Evolutionary conservation across 2,329 filamentous ascomycete genomes (phyloP), one percentile per base, ranked within the genome.

Genomic region (Microthyrium microscopicum): DNA sequence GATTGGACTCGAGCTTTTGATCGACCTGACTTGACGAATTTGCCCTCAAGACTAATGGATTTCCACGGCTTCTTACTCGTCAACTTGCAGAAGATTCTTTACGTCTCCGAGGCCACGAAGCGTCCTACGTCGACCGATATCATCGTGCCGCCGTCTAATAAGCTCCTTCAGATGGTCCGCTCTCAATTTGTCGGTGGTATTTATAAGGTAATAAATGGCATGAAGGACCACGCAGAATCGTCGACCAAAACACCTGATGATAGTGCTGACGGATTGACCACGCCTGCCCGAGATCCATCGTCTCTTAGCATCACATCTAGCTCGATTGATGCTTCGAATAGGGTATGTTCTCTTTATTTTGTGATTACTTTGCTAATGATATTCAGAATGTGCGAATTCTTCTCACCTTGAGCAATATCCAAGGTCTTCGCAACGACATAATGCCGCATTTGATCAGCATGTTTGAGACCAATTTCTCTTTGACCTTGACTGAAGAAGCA

Each of bases 161-260:
- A 95, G 53, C 61, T 94, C 27, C 62, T 95, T 27, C 81, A 92
- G 52, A 83, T 85, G 70, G 83, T 95, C 12, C 72, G 85, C 42
- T 78, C 75, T 42, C 83, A 92, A 49, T 98, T 98, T 48, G 84
- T 93, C 12, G 84, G 78, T 5, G 93, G 85, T 37, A 60, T 98
- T 27, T 95, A 95, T 56, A 92, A 92, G 53, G 83, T 83, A 5
- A 60, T 98, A 24, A 91, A 82, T 46, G 89, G 87, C 16, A 87
- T 98, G 73, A 84, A 98, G 1, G 89, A 95, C 56, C 95, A 93
- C 53, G 87, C 89, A 3, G 84, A 95, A 56, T 73, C 73, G 37
- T 68, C 75, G 3, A 54, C 73, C 11, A 70, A 74, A 43, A 73
- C 71, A 43, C 60, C 70, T 1, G 73, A 58, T 59, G 16, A 59